Evolutionary conservation across 2,329 filamentous ascomycete genomes (phyloP), one percentile per base, ranked within the genome.

Genomic region (Pseudocercospora pini-densiflorae): DNA sequence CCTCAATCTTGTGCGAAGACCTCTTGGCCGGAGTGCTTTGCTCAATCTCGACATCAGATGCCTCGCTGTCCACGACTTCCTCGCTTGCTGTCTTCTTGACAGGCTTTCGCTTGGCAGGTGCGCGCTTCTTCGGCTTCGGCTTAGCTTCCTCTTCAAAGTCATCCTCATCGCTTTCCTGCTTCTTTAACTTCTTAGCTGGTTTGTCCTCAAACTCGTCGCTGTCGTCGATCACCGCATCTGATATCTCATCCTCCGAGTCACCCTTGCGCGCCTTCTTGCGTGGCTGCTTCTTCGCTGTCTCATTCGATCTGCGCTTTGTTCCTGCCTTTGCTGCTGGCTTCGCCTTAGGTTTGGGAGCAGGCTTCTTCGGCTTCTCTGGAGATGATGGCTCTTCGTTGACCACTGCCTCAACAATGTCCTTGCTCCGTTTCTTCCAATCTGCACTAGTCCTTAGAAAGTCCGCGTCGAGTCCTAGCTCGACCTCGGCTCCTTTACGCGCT

Each of bases 341-440:
- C 14, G 66, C 61, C n/a, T 66, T 67, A 10, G 70, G 29, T 36
- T 71, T 71, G 19, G 65, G 58, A 33, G 59, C 57, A 33, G 68
- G 49, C 63, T 70, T 67, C 57, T 70, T 65, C 2, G 72, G 63
- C 57, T 72, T 69, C 29, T 64, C 64, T 19, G 71, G 69, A 12
- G 71, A 71, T 16, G 51, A 31, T 16, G 70, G 65, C 19, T 75
- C 70, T 3, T 63, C 59, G 3, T 75, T 82, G 73, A 86, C 81
- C 78, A 88, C 81, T 64, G 81, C 79, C 73, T 81, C 80, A 59
- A 89, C 86, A 60, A 88, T 79, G 1, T 78, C 67, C 67, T 86
- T 86, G 74, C 86, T 88, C 64, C 77, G 79, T 12, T 72, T 68
- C 68, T 86, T 89, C 88, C 88, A 90, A 4, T 74, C 72, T 1